Evolutionary conservation across 1,284 basidiomycete genomes (phyloP), one percentile per base, ranked within the genome.

Genomic region (Cryptococcus sp.): DNA sequence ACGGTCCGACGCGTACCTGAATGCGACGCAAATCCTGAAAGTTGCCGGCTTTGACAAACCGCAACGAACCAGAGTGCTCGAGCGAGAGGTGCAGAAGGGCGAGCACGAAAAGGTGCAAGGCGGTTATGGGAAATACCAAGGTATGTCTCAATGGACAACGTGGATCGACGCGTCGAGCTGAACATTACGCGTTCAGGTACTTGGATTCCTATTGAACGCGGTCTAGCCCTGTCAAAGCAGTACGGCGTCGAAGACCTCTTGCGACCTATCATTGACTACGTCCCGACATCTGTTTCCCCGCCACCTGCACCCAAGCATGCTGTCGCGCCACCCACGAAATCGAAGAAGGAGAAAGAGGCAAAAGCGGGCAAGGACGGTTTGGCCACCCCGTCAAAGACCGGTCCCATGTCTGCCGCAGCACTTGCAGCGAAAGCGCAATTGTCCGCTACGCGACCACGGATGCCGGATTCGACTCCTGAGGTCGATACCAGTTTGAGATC

Each of bases 1-100:
- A 66, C 87, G 94, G 70, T 85, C 90, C 45, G 96, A 99, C 80
- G 90, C 89, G 50, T 99, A 96, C 91, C 83, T 97, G 59, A 99
- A 99, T 83, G 96, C 96, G 76, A 99, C 96, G 1, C 96, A 99
- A 80, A 97, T 99, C 62, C 86, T 99, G 75, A 99, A 99, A 79
- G 95, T 99, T 67, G 96, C 95, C 38, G 96, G 95, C 11, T 97
- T 99, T 69, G 96, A 99, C 81, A 99, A 99, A 78, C 96, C 96
- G 0, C 96, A 99, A 77, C 84, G 96, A 50, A 99, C 96, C 56
- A 87, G 96, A 59, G 94, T 99, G 15, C 84, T 99, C 50, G 96
- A 99, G 78, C 87, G 96, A 65, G 96, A 99, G 80, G 88, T 99
- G 3, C 96, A 99, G 78, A 98, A 98, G 79, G 96, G 94, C 25